A percentile compares a stretch with the other conserved stretches of the same genome.
Evolutionary conservation across 2,329 filamentous ascomycete species (phyloP).

Genomic region (Lachnellula subtilissima): DNA sequence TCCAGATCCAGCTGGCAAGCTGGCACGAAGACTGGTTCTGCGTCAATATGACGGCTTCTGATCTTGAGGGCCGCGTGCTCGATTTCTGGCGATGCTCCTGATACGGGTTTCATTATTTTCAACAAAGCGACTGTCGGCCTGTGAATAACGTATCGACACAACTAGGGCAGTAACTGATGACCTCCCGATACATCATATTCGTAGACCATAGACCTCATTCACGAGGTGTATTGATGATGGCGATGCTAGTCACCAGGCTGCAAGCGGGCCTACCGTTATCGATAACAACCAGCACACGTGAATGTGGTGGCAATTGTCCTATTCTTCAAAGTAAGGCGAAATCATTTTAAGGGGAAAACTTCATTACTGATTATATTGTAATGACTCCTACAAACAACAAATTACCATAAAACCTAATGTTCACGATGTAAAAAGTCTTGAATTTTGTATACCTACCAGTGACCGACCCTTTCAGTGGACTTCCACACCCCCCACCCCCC

Average conservation of each 20-base stretch:
- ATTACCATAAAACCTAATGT: no score
- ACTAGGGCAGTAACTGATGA: neutral
- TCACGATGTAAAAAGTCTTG: no score
- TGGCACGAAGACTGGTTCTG: slow-evolving; percentile 3
- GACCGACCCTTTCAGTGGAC: no score
- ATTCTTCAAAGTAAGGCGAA: neutral
- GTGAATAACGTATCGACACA: neutral
- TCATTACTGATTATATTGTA: neutral
- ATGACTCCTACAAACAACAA: no score
- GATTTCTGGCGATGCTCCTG: slow-evolving; percentile 14
- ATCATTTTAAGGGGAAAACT: neutral
- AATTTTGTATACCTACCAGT: no score
- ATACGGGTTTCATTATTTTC: slow-evolving; percentile 19
- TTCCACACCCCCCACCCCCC: no score
- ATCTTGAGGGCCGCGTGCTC: slow-evolving; percentile 23
- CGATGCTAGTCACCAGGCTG: neutral
- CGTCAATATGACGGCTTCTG: slow-evolving; percentile 20
- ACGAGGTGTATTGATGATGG: neutral
- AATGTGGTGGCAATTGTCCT: neutral
- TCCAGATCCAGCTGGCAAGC: slow-evolving; percentile 2
- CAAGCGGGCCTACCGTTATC: neutral
- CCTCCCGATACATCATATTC: neutral
- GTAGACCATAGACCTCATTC: neutral
- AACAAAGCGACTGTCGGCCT: neutral
- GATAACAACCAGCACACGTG: slow-evolving; percentile 1